Evolutionary conservation across 1,139 yeast genomes (phyloP).

Genomic region (Tardiomyces blankii): DNA sequence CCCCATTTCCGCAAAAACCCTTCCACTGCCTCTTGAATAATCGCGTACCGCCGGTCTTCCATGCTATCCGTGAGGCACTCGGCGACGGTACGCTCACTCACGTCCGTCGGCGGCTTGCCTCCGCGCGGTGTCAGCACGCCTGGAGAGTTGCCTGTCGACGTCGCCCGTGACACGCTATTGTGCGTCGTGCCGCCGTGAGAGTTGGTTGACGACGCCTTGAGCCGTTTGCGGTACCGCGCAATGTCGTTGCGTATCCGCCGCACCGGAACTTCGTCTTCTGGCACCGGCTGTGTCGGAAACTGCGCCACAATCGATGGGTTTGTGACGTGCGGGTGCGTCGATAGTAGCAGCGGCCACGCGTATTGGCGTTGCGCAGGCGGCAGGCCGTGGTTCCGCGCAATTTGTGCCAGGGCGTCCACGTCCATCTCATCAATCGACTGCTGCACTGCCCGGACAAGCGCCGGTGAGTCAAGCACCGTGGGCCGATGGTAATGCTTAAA

Average conservation of each 20-base stretch:
- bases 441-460: constrained; percentile 22
- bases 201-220: not conserved
- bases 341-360: constrained; percentile 77
- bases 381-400: constrained; percentile 75
- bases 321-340: constrained; percentile 75
- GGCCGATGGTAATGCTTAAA: constrained; percentile 28
- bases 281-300: constrained; percentile 11
- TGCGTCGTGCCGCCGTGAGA: not conserved
- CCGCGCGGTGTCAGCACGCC: not conserved
- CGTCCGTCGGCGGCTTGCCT: not conserved
- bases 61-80: not conserved
- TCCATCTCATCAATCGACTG: constrained; percentile 40
- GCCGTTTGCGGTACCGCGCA: constrained; percentile 9
- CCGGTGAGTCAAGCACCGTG: constrained; percentile 26
- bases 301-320: constrained; percentile 65
- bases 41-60: constrained; percentile 27
- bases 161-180: not conserved
- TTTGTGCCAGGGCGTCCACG: constrained; percentile 59
- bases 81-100: not conserved
- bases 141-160: not conserved
- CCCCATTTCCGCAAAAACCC: constrained; percentile 75
- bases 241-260: constrained; percentile 25
- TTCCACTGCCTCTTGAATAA: constrained; percentile 49
- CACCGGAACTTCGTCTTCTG: constrained; percentile 14
- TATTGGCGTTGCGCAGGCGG: constrained; percentile 72